phyloP scores from a whole-genome alignment of 345 rosid genomes.

The Euphorbia pulcherrima region DNA sequence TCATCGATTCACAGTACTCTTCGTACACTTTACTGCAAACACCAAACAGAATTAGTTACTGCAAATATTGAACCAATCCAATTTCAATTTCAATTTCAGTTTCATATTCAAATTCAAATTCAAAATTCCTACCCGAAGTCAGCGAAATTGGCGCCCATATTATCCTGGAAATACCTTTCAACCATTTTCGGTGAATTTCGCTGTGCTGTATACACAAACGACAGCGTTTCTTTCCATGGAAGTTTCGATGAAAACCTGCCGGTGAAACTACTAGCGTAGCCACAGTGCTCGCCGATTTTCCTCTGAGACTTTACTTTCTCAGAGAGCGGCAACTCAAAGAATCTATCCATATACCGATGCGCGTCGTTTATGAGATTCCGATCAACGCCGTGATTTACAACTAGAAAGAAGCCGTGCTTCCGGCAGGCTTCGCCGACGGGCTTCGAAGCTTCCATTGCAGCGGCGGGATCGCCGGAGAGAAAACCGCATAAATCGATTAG shows the following conservation, averaged over 20 bases:
- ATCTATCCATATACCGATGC: slow-evolving; percentile 55
- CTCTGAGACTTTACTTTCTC: slow-evolving; percentile 78
- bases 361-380: slow-evolving; percentile 56
- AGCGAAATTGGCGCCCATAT: slow-evolving; percentile 63
- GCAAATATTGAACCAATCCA: too few relatives aligned
- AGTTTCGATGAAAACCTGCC: slow-evolving; percentile 84
- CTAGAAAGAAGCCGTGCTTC: slow-evolving; percentile 86
- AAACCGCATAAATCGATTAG: slow-evolving; percentile 60
- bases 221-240: slow-evolving; percentile 97
- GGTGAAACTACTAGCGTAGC: slow-evolving; percentile 97
- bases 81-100: too few relatives aligned
- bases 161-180: slow-evolving; percentile 46
- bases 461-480: slow-evolving; percentile 50
- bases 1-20: slow-evolving; percentile 83
- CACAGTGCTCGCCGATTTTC: slow-evolving; percentile 73
- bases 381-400: slow-evolving; percentile 81
- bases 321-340: slow-evolving; percentile 68
- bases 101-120: not conserved
- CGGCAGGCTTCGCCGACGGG: slow-evolving; percentile 66
- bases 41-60: slow-evolving; percentile 9
- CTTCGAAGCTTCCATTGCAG: slow-evolving; percentile 52
- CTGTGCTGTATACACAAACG: slow-evolving; percentile 58
- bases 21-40: slow-evolving; percentile 65
- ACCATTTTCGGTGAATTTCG: slow-evolving; percentile 39
- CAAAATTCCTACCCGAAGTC: slow-evolving; percentile 55